phyloP scores from a whole-genome alignment of 805 yeast species.

The Saturnispora quitensis region DNA sequence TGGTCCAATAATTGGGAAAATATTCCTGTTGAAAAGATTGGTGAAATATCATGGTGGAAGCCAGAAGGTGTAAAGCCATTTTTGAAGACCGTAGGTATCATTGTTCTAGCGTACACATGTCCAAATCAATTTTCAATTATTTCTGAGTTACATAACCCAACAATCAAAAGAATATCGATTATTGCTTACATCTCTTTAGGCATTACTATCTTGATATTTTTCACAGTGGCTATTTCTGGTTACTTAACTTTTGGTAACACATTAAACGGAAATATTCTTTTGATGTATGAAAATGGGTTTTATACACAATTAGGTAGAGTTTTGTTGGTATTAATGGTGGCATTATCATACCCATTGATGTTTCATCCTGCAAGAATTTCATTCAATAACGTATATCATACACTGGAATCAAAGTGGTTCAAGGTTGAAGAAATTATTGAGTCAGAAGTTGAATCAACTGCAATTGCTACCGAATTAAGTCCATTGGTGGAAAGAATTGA shows the following conservation, averaged over 20 bases:
- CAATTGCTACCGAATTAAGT: slow-evolving; percentile 1
- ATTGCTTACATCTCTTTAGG: slow-evolving; percentile 41
- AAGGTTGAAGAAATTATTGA: neutral
- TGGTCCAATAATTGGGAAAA: slow-evolving; percentile 27
- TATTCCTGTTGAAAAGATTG: slow-evolving; percentile 35
- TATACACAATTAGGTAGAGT: slow-evolving; percentile 47
- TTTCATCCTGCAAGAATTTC: slow-evolving; percentile 77
- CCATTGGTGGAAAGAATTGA: slow-evolving; percentile 9
- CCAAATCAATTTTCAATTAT: slow-evolving; percentile 73
- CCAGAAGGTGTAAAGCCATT: slow-evolving; percentile 37
- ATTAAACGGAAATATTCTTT: slow-evolving; percentile 57
- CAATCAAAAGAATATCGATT: slow-evolving; percentile 36
- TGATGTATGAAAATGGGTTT: slow-evolving; percentile 51
- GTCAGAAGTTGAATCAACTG: neutral
- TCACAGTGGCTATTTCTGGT: slow-evolving; percentile 58
- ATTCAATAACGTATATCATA: slow-evolving; percentile 46
- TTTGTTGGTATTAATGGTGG: slow-evolving; percentile 60
- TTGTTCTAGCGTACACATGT: slow-evolving; percentile 75
- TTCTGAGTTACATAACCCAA: slow-evolving; percentile 53
- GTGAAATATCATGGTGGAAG: slow-evolving; percentile 33
- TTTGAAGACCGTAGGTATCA: slow-evolving; percentile 59
- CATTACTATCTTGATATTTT: slow-evolving; percentile 48
- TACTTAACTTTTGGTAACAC: slow-evolving; percentile 65
- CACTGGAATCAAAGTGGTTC: slow-evolving; percentile 6
- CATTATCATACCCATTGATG: slow-evolving; percentile 69